A percentile compares a stretch with the other conserved stretches of the same genome.
Conservation (phyloP, 441 rosid genomes). For the Hypseocharis bilobata region DNA sequence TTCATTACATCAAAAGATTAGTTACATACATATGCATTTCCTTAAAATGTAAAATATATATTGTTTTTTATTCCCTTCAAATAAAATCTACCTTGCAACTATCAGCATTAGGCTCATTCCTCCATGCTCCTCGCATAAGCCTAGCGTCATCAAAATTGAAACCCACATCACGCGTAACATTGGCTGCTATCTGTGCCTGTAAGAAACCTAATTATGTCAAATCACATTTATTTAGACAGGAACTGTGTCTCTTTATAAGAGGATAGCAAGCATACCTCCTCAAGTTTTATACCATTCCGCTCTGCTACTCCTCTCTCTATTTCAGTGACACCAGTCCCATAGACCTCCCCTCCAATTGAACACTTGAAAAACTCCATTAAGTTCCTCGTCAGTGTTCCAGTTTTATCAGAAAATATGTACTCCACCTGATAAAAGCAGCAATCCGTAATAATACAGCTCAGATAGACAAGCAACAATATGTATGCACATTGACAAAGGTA, state of each 20-base stretch:
- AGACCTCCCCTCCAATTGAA: slow-evolving; percentile 90
- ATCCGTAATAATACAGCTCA: slow-evolving; percentile 8
- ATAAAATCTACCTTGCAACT: slow-evolving; percentile 53
- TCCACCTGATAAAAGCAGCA: slow-evolving; percentile 62
- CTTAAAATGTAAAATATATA: not conserved
- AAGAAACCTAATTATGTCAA: not conserved
- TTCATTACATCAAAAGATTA: no score
- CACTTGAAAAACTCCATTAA: slow-evolving; percentile 99
- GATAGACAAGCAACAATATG: not conserved
- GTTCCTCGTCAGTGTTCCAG: slow-evolving; percentile 96
- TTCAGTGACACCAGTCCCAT: slow-evolving; percentile 92
- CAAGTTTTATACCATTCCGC: slow-evolving; percentile 55
- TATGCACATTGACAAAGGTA: not conserved
- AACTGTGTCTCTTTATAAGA: not conserved
- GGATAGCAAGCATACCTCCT: slow-evolving; percentile 42
- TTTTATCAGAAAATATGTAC: slow-evolving; percentile 94
- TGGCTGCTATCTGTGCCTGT: slow-evolving; percentile 47
- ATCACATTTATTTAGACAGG: not conserved
- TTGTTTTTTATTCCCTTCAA: slow-evolving; percentile 7
- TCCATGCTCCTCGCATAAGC: slow-evolving; percentile 78
- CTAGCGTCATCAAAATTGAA: slow-evolving; percentile 92
- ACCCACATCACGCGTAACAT: slow-evolving; percentile 64
- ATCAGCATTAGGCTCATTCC: slow-evolving; percentile 68
- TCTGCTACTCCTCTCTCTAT: slow-evolving; percentile 77
- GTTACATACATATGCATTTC: not conserved